A percentile compares a stretch with the other conserved stretches of the same genome.
Evolutionary conservation across 371 early-diverging fungal genomes (phyloP).

Genomic region (Fennellomyces sp.): DNA sequence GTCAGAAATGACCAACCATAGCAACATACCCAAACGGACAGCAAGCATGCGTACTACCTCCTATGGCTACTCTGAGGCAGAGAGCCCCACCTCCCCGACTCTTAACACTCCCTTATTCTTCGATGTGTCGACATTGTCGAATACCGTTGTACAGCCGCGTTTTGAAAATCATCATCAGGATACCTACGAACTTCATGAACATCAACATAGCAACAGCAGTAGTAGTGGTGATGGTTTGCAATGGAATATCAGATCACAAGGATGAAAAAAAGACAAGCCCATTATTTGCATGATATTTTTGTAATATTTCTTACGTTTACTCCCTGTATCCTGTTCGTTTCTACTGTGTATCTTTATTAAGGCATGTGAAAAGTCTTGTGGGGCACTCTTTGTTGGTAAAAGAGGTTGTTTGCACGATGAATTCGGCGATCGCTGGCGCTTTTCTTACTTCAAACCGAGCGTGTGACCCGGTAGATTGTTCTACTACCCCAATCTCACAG

Average conservation of each 20-base stretch:
- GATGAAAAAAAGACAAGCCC: not conserved
- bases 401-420: no score
- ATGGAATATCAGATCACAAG: conserved; percentile 3
- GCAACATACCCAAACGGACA: conserved; percentile 46
- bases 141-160: conserved; percentile 5
- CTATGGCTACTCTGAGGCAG: conserved; percentile 34
- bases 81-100: conserved; percentile 45
- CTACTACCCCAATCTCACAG: no score
- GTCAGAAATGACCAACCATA: conserved; percentile 27
- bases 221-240: conserved; percentile 7
- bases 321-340: not conserved
- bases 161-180: not conserved
- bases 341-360: no score
- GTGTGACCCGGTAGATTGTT: no score
- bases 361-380: no score
- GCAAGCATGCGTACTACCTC: conserved; percentile 16
- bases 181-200: conserved; percentile 20
- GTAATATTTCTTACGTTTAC: no score
- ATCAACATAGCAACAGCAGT: conserved; percentile 10
- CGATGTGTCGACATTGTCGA: conserved; percentile 16
- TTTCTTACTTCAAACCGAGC: no score
- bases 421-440: no score
- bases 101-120: conserved; percentile 22
- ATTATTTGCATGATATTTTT: no score
- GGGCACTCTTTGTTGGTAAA: no score